These are phyloP conservation scores for Amaranthus cruentus DNA, from an alignment of 148 eudicot genomes.

Conservation along the genomic window DNA sequence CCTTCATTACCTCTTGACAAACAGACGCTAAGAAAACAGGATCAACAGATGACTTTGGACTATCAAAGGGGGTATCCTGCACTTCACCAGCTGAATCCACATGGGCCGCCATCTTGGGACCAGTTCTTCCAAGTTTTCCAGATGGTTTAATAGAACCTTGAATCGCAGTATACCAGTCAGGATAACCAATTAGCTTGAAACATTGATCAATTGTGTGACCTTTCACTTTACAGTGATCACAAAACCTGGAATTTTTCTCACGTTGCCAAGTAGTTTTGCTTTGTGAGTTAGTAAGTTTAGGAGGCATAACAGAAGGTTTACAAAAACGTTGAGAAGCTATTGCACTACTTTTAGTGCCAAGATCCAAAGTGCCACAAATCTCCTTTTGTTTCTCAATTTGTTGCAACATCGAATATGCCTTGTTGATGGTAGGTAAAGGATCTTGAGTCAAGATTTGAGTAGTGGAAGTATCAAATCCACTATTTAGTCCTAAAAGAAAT, in stretches of 20 bases:
- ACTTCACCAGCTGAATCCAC: neutral
- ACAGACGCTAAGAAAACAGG: neutral
- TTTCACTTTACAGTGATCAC: neutral
- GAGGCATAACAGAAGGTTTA: too few relatives aligned
- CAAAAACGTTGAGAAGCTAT: neutral
- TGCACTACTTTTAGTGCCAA: neutral
- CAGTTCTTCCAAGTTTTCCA: neutral
- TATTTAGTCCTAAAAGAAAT: neutral
- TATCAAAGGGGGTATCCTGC: neutral
- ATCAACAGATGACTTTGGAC: too few relatives aligned
- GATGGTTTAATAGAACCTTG: neutral
- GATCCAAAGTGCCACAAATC: neutral
- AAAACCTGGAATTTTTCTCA: neutral
- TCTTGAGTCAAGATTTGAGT: neutral
- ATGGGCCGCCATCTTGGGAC: neutral
- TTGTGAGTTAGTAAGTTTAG: too few relatives aligned
- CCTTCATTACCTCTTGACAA: slow-evolving; percentile 4
- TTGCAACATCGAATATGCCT: neutral
- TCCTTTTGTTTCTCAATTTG: neutral
- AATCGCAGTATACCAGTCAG: neutral
- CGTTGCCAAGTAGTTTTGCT: too few relatives aligned
- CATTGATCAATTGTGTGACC: neutral
- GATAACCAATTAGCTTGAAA: neutral
- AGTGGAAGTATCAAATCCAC: neutral
- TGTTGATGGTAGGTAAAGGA: neutral